Conservation (phyloP, 1,284 basidiomycete species). For the Ustilago hordei region DNA sequence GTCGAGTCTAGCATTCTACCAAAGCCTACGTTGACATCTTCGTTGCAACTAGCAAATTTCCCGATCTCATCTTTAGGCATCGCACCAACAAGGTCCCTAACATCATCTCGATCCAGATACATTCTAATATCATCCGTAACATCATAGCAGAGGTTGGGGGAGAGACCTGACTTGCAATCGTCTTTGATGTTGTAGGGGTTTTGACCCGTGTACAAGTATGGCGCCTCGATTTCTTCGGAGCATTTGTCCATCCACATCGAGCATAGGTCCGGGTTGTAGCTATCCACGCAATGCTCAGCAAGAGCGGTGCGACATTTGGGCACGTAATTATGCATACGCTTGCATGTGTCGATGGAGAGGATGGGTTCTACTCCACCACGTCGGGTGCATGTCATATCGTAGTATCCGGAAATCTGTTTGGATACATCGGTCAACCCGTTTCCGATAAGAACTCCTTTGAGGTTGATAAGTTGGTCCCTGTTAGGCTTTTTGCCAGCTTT, state of each 20-base stretch:
- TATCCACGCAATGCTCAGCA: slow-evolving; percentile 39
- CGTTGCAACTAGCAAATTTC: slow-evolving; percentile 53
- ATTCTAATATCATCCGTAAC: slow-evolving; percentile 55
- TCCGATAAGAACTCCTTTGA: slow-evolving; percentile 84
- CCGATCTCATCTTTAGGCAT: slow-evolving; percentile 51
- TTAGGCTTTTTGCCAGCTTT: slow-evolving; percentile 75
- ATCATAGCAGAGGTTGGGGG: slow-evolving; percentile 56
- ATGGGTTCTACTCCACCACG: slow-evolving; percentile 45
- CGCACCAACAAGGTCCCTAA: slow-evolving; percentile 55
- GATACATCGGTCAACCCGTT: slow-evolving; percentile 72
- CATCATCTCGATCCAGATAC: slow-evolving; percentile 62
- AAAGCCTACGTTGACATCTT: slow-evolving; percentile 45
- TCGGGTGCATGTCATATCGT: slow-evolving; percentile 61
- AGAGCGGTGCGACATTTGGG: slow-evolving; percentile 34
- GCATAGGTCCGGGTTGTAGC: slow-evolving; percentile 43
- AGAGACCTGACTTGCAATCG: slow-evolving; percentile 52
- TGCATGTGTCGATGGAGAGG: slow-evolving; percentile 56
- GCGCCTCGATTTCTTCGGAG: slow-evolving; percentile 36
- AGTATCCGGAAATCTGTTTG: slow-evolving; percentile 54
- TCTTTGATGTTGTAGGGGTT: slow-evolving; percentile 66
- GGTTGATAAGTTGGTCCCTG: slow-evolving; percentile 74
- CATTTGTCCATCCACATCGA: slow-evolving; percentile 36
- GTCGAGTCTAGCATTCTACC: slow-evolving; percentile 25
- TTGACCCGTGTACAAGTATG: slow-evolving; percentile 53
- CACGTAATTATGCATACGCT: slow-evolving; percentile 40